phyloP scores from a whole-genome alignment of 345 rosid genomes.

The Kernera saxatilis region DNA sequence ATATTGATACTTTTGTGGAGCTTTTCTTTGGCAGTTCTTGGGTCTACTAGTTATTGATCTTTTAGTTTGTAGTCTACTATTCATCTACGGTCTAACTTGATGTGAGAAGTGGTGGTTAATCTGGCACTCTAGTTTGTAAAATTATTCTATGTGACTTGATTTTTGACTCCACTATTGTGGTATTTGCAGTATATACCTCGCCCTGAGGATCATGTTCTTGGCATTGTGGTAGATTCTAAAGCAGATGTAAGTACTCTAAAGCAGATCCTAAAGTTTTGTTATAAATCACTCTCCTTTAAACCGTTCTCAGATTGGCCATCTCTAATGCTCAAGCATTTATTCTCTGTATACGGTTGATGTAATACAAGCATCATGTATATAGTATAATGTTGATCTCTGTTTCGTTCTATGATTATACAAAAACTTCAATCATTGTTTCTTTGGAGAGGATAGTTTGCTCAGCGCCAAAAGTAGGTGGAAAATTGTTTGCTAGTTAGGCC shows the following conservation, averaged over 20 bases:
- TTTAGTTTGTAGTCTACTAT: too few species aligned
- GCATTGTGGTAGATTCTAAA: constrained; percentile 70
- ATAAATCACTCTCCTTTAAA: not conserved
- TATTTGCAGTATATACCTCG: constrained; percentile 64
- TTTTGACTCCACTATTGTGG: constrained; percentile 5
- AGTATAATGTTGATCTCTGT: not conserved
- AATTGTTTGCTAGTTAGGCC: too few species aligned
- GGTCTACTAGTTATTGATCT: not conserved
- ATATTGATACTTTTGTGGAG: not conserved
- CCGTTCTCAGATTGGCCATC: too few species aligned
- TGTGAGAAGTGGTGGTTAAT: not conserved
- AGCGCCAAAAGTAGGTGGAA: too few species aligned
- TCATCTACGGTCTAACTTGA: not conserved
- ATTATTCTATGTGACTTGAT: not conserved
- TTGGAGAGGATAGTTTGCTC: not conserved
- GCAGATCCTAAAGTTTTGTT: not conserved
- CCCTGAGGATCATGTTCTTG: constrained; percentile 65
- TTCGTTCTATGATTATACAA: not conserved
- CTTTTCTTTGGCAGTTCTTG: not conserved
- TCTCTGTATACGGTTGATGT: not conserved
- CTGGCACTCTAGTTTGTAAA: not conserved
- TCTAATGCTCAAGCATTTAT: not conserved
- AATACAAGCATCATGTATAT: not conserved
- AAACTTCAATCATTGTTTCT: not conserved
- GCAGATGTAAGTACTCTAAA: constrained; percentile 56